Evolutionary conservation across 805 yeast genomes (phyloP).

Genomic region (Yamadazyma ubonensis): DNA sequence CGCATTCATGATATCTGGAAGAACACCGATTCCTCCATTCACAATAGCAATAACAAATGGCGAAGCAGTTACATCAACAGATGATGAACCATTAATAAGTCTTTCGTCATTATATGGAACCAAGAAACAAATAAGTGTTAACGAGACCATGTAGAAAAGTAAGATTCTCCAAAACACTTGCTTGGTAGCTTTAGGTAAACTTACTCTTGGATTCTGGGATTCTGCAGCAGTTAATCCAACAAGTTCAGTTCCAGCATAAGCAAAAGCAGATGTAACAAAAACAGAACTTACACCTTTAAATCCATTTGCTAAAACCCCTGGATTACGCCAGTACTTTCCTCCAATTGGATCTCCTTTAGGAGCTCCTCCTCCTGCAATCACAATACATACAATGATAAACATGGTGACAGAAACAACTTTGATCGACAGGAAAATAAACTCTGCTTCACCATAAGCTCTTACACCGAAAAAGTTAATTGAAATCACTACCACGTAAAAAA

Average conservation of each 20-base stretch:
- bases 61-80: conserved; percentile 61
- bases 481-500: conserved; percentile 48
- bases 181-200: conserved; percentile 72
- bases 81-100: conserved; percentile 44
- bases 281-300: conserved; percentile 41
- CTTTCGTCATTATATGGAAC: conserved; percentile 63
- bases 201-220: conserved; percentile 61
- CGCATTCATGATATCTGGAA: conserved; percentile 70
- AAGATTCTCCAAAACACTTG: conserved; percentile 83
- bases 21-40: conserved; percentile 63
- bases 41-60: conserved; percentile 74
- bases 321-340: conserved; percentile 49
- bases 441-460: conserved; percentile 60
- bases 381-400: conserved; percentile 51
- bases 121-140: conserved; percentile 57
- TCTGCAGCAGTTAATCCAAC: conserved; percentile 57
- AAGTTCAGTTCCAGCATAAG: conserved; percentile 55
- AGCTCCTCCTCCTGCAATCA: conserved; percentile 46
- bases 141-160: conserved; percentile 61
- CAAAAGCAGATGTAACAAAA: conserved; percentile 52
- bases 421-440: conserved; percentile 61
- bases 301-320: conserved; percentile 55
- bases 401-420: conserved; percentile 62
- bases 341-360: conserved; percentile 51
- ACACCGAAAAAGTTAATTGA: conserved; percentile 54